Conservation (phyloP, 164 flowering plant genomes). For the Litsea cubeba region DNA sequence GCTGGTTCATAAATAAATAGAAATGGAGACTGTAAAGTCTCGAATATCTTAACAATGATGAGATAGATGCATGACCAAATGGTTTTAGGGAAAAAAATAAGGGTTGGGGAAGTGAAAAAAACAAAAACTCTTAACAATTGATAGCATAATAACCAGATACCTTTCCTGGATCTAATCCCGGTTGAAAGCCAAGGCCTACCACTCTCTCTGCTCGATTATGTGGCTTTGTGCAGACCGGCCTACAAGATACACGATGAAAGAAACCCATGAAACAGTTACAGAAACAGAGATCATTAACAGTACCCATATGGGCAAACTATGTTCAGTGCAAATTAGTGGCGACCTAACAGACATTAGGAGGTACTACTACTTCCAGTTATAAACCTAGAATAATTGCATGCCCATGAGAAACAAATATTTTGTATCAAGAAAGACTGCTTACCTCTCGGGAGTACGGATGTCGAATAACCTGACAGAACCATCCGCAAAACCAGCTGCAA, state of each 20-base stretch:
- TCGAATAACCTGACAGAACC: constrained; percentile 86
- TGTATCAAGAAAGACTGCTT: constrained; percentile 14
- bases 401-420: neutral
- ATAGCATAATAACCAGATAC: constrained; percentile 23
- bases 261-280: neutral
- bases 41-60: neutral
- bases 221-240: constrained; percentile 69
- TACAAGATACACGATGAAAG: constrained; percentile 15
- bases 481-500: constrained; percentile 88
- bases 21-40: neutral
- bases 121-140: neutral
- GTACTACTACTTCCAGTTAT: neutral
- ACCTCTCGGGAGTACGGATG: constrained; percentile 82
- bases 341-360: neutral
- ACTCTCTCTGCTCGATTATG: constrained; percentile 73
- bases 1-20: too few relatives aligned
- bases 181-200: constrained; percentile 88
- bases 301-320: neutral
- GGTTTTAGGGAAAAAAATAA: neutral
- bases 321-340: neutral
- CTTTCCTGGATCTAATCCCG: constrained; percentile 85
- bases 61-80: neutral
- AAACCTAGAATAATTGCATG: neutral
- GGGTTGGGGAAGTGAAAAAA: neutral
- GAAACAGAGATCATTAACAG: neutral